phyloP scores from a whole-genome alignment of 2,329 filamentous ascomycete genomes.

The Dothistroma septosporum region DNA sequence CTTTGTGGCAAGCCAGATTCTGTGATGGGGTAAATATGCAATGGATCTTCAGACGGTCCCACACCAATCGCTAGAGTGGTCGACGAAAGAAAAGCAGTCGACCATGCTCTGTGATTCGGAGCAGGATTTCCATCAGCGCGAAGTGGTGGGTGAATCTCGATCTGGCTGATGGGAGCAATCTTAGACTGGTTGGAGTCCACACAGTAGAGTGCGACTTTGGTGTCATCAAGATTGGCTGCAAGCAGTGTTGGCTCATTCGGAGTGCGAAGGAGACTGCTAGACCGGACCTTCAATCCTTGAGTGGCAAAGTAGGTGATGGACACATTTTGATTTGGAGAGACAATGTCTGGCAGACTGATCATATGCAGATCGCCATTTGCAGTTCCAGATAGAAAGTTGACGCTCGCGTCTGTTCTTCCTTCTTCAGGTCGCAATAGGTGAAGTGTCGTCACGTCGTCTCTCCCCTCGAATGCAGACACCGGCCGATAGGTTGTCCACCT shows the following conservation, averaged over 20 bases:
- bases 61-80: constrained; percentile 51
- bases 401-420: constrained; percentile 26
- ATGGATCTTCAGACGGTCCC: constrained; percentile 41
- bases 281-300: constrained; percentile 43
- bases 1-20: constrained; percentile 41
- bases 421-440: constrained; percentile 44
- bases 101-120: constrained; percentile 41
- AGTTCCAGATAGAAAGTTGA: constrained; percentile 53
- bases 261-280: constrained; percentile 34
- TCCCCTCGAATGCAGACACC: constrained; percentile 47
- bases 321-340: constrained; percentile 18
- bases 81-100: constrained; percentile 51
- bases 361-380: constrained; percentile 51
- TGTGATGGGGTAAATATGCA: constrained; percentile 50
- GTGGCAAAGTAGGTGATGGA: constrained; percentile 44
- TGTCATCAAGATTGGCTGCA: constrained; percentile 50
- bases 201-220: constrained; percentile 34
- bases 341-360: constrained; percentile 28
- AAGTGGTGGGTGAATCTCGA: constrained; percentile 28
- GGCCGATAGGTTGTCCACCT: constrained; percentile 53
- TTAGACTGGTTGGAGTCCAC: constrained; percentile 26
- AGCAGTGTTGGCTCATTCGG: constrained; percentile 38
- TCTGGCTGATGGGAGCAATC: constrained; percentile 36
- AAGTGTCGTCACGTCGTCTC: constrained; percentile 58
- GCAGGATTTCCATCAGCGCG: constrained; percentile 18